Conservation (phyloP, 2,329 filamentous ascomycete species). For the Colletotrichum sp. region DNA sequence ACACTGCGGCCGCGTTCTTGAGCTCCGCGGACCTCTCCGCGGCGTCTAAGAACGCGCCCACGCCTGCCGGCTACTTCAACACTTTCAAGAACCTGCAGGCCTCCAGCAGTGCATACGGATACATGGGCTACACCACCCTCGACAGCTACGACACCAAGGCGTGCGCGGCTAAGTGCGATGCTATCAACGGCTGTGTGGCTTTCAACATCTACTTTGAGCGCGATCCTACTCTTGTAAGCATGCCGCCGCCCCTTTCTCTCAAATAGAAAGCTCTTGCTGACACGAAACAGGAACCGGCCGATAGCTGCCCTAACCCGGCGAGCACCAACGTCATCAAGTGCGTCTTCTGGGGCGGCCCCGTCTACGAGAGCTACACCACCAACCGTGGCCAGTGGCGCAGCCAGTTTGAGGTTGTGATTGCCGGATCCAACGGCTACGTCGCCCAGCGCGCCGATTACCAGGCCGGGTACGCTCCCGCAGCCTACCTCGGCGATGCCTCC, state of each 20-base stretch:
- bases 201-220: not conserved
- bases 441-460: not conserved
- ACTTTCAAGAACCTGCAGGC: not conserved
- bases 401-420: not conserved
- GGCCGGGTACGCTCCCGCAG: not conserved
- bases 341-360: not conserved
- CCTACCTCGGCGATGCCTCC: not conserved
- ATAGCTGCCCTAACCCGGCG: not conserved
- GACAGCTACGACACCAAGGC: not conserved
- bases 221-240: not conserved
- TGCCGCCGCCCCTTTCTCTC: not conserved
- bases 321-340: not conserved
- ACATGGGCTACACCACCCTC: not conserved
- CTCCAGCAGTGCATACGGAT: not conserved
- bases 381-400: not conserved
- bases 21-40: not conserved
- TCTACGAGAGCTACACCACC: not conserved
- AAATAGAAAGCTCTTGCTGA: not conserved
- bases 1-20: not conserved
- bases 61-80: not conserved
- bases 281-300: not conserved
- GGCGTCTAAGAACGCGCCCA: not conserved
- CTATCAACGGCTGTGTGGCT: not conserved
- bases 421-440: not conserved
- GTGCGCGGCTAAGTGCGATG: not conserved